Percentiles rank a stretch among this genome's conserved stretches.
Evolutionary conservation across 2,329 filamentous ascomycete genomes (phyloP).

Genomic region (Dactylellina sp.): DNA sequence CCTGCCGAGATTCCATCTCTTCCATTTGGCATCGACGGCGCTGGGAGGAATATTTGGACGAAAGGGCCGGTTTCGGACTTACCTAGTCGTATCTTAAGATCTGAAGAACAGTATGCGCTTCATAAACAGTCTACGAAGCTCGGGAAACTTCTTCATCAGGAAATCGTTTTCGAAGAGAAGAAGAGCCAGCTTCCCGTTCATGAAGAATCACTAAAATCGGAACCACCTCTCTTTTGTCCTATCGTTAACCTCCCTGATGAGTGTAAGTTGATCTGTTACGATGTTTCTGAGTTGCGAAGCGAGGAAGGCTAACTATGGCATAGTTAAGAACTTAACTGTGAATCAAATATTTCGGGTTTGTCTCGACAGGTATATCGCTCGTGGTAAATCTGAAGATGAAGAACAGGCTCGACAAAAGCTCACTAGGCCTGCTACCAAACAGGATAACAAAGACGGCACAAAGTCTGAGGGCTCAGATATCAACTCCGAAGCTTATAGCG

Average conservation of each 20-base stretch:
- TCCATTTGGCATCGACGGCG: constrained; percentile 10
- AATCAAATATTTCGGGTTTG: constrained; percentile 48
- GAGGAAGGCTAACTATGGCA: neutral
- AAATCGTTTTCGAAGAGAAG: constrained; percentile 5
- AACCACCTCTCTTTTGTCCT: constrained; percentile 12
- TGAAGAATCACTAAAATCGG: neutral
- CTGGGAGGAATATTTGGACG: constrained; percentile 17
- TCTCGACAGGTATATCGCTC: constrained; percentile 15
- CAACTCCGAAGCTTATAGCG: constrained; percentile 46
- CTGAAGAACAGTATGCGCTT: neutral
- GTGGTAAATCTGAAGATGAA: constrained; percentile 11
- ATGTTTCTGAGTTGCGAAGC: neutral
- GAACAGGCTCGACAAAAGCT: neutral
- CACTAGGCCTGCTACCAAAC: neutral
- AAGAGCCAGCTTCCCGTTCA: neutral
- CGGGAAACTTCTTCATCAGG: constrained; percentile 13
- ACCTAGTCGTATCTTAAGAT: neutral
- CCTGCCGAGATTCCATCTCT: constrained; percentile 17
- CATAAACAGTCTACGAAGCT: constrained; percentile 9
- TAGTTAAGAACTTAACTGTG: constrained; percentile 35
- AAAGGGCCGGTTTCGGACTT: neutral
- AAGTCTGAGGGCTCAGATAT: constrained; percentile 17
- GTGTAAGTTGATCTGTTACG: constrained; percentile 17
- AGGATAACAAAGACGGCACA: constrained; percentile 25
- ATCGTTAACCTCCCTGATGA: constrained; percentile 40